Evolutionary conservation across 192 early-diverging fungal genomes (phyloP).

Genomic region (Backusella liffmaniae): DNA sequence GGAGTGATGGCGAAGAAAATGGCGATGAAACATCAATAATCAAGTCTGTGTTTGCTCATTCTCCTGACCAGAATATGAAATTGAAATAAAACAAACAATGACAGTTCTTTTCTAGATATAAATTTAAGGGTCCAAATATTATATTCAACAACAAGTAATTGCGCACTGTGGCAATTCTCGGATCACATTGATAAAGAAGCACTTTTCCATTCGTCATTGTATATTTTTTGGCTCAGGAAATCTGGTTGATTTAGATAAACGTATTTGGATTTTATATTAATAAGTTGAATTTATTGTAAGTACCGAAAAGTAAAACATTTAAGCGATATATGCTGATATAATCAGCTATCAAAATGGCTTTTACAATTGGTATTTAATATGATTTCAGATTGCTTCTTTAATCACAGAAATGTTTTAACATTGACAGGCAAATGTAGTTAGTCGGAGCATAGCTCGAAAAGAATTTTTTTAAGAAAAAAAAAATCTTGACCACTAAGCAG

Average conservation of each 20-base stretch:
- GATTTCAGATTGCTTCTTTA: not conserved
- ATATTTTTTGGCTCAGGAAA: not conserved
- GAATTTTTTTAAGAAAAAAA: not conserved
- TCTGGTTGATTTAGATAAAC: not conserved
- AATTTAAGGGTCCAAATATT: not conserved
- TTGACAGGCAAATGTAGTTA: not conserved
- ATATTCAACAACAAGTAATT: not conserved
- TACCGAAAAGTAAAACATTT: not conserved
- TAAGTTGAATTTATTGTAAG: not conserved
- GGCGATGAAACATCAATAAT: not conserved
- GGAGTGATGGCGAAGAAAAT: not conserved
- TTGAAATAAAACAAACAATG: not conserved
- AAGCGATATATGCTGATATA: not conserved
- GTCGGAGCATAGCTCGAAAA: not conserved
- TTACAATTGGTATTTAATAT: not conserved
- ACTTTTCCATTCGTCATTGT: not conserved
- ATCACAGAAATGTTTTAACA: not conserved
- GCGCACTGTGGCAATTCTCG: not conserved
- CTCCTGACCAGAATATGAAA: not conserved
- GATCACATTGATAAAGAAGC: not conserved
- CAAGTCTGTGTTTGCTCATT: not conserved
- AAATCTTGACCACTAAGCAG: not conserved
- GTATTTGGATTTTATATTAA: not conserved
- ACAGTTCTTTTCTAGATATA: not conserved
- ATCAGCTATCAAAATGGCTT: not conserved